Conservation (phyloP, 257 asterid genomes). For the Penstemon eatonii region DNA sequence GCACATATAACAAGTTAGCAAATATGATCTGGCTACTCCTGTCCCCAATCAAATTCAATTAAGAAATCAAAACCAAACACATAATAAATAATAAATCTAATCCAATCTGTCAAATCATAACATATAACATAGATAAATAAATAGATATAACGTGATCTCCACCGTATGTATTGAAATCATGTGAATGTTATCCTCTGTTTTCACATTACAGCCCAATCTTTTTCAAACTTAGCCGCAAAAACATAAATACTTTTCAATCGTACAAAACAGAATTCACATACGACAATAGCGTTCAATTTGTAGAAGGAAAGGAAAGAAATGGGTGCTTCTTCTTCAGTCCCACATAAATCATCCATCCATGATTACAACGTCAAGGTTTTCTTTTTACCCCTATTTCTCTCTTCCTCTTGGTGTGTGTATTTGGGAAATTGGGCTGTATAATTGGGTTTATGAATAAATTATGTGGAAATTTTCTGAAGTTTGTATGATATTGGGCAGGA, state of each 20-base stretch:
- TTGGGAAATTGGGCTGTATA: background rate
- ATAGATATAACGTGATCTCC: background rate
- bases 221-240: constrained; percentile 1
- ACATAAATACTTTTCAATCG: background rate
- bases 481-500: constrained; percentile 47
- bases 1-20: too few relatives aligned
- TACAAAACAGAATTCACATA: background rate
- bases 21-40: too few relatives aligned
- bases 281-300: background rate
- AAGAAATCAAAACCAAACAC: background rate
- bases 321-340: constrained; percentile 56
- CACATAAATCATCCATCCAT: constrained; percentile 59
- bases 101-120: constrained; percentile 23
- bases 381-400: background rate
- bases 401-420: background rate
- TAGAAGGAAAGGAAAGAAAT: constrained; percentile 29
- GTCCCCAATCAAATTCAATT: too few relatives aligned
- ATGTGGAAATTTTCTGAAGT: background rate
- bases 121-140: background rate
- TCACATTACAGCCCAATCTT: constrained; percentile 13
- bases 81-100: constrained; percentile 5
- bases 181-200: constrained; percentile 4
- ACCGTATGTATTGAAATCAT: background rate
- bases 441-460: background rate
- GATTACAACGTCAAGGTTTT: constrained; percentile 74